Evolutionary conservation across 371 early-diverging fungal species (phyloP).

Genomic region (Lichtheimia ramosa): DNA sequence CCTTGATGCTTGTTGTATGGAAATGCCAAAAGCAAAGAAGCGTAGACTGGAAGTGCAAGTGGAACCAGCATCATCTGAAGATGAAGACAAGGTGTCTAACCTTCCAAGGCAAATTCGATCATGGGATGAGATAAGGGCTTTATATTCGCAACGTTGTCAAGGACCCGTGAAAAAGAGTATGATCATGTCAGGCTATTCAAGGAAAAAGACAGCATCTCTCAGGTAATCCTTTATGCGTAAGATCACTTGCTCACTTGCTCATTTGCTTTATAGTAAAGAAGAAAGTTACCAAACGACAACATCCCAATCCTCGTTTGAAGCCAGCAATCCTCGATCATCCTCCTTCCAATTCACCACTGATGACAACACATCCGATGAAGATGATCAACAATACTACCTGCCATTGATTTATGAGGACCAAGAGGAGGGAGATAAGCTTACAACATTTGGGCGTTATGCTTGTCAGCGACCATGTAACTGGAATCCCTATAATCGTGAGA

Average conservation of each 20-base stretch:
- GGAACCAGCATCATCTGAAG: constrained; percentile 7
- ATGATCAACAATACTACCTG: background rate
- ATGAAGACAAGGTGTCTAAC: background rate
- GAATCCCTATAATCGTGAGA: constrained; percentile 11
- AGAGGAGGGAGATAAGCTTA: background rate
- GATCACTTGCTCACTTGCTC: no score
- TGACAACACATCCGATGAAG: background rate
- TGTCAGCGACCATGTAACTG: constrained; percentile 15
- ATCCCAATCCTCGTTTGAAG: background rate
- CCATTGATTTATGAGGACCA: background rate
- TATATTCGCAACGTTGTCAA: background rate
- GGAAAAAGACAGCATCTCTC: no score
- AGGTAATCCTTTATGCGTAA: no score
- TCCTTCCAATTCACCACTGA: constrained; percentile 3
- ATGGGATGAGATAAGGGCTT: constrained; percentile 14
- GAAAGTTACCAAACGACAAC: constrained; percentile 14
- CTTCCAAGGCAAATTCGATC: constrained; percentile 15
- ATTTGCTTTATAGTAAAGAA: constrained; percentile 1
- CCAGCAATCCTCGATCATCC: background rate
- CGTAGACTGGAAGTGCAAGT: background rate
- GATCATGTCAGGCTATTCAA: no score
- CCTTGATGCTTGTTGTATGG: no score
- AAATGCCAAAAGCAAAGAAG: no score
- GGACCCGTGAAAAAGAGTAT: no score
- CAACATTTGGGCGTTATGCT: constrained; percentile 1